phyloP scores from a whole-genome alignment of 2,329 filamentous ascomycete genomes.

The Trichoderma polysporum region DNA sequence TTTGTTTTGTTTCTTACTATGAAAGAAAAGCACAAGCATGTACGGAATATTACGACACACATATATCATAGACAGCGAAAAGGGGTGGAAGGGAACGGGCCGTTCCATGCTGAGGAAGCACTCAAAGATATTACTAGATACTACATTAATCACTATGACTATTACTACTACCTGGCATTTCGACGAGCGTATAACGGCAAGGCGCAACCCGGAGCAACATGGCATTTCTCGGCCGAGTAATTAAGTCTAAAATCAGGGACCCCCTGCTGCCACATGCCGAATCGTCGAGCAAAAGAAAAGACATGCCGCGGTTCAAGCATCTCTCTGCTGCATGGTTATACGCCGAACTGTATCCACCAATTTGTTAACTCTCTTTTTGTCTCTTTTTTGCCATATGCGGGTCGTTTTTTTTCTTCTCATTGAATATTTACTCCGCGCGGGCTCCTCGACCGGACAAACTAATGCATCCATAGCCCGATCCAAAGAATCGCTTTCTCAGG shows the following conservation, averaged over 20 bases:
- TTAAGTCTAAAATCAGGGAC: background rate
- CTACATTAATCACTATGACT: background rate
- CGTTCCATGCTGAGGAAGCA: background rate
- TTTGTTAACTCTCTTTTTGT: background rate
- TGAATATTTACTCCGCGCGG: background rate
- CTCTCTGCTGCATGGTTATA: background rate
- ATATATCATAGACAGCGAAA: conserved; percentile 8
- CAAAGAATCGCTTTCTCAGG: background rate
- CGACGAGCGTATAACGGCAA: background rate
- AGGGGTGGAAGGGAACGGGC: conserved; percentile 6
- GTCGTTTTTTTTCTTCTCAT: background rate
- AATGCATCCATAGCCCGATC: background rate
- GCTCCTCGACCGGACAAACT: background rate
- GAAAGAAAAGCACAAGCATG: conserved; percentile 6
- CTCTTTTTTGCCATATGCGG: background rate
- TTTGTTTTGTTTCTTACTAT: background rate
- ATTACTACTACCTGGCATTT: background rate
- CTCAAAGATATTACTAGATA: background rate
- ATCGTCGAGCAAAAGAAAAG: background rate
- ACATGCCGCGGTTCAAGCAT: background rate
- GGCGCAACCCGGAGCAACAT: background rate
- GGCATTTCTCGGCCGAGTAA: conserved; percentile 4
- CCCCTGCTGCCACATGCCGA: background rate
- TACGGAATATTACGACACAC: background rate
- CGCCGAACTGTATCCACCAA: background rate